Conservation (phyloP, 805 yeast genomes). For the Danielia reshetovae region DNA sequence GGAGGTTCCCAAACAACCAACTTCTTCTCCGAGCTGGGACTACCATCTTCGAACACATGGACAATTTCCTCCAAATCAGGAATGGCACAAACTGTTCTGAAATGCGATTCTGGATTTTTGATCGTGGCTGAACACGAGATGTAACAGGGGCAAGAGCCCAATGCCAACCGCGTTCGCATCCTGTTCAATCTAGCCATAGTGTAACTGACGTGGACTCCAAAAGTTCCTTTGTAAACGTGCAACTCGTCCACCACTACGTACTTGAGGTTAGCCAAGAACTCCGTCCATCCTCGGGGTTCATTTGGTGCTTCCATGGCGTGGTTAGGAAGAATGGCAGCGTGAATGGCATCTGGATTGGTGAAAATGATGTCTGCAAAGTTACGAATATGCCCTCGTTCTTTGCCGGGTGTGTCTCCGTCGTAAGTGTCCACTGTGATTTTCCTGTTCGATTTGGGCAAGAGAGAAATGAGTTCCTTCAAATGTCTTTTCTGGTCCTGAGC, state of each 20-base stretch:
- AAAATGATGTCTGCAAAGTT: constrained; percentile 73
- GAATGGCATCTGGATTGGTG: constrained; percentile 94
- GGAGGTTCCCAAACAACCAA: constrained; percentile 87
- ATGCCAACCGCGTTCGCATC: constrained; percentile 21
- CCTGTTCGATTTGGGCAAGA: constrained; percentile 40
- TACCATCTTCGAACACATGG: constrained; percentile 76
- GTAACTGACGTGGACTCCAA: constrained; percentile 88
- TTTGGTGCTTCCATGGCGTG: constrained; percentile 38
- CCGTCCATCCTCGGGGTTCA: constrained; percentile 50
- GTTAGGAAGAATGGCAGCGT: constrained; percentile 76
- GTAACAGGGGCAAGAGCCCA: constrained; percentile 43
- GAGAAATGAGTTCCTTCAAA: constrained; percentile 52
- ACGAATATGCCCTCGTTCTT: constrained; percentile 51
- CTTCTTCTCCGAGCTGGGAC: constrained; percentile 78
- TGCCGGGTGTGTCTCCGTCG: constrained; percentile 87
- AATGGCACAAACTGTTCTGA: constrained; percentile 71
- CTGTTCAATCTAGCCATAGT: constrained; percentile 79
- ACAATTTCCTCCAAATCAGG: constrained; percentile 39
- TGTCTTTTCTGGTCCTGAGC: constrained; percentile 95
- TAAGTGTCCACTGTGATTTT: constrained; percentile 66
- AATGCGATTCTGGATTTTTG: constrained; percentile 66
- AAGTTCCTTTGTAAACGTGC: constrained; percentile 84
- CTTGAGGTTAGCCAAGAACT: constrained; percentile 59
- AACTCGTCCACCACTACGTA: constrained; percentile 81
- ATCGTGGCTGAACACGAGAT: constrained; percentile 95